phyloP scores from a whole-genome alignment of 2,329 filamentous ascomycete genomes.

The Xylaria sp. region DNA sequence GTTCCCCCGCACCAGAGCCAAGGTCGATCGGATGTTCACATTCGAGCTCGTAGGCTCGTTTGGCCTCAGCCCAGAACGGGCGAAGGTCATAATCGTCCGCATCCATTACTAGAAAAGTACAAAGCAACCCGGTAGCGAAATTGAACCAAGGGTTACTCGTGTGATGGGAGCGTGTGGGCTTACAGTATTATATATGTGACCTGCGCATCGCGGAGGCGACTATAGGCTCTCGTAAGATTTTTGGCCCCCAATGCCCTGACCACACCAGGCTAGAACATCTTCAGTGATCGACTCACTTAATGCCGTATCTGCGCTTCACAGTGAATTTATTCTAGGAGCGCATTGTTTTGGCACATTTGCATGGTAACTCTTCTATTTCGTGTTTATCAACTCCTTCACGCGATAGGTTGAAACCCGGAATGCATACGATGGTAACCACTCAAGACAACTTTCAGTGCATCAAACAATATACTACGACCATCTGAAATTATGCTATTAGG shows the following conservation, averaged over 20 bases:
- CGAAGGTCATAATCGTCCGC: slow-evolving; percentile 15
- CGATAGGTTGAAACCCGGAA: neutral
- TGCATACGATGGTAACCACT: neutral
- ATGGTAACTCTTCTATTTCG: neutral
- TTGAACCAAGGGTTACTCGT: neutral
- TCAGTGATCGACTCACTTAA: neutral
- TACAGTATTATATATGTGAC: neutral
- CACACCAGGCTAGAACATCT: neutral
- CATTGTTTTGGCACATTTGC: neutral
- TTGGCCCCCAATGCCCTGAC: neutral
- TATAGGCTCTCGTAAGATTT: neutral
- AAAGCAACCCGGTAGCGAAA: neutral
- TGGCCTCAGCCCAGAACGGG: slow-evolving; percentile 23
- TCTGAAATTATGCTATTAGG: neutral
- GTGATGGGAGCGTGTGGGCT: neutral
- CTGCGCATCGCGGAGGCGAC: neutral
- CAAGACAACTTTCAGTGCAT: neutral
- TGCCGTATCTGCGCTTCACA: neutral
- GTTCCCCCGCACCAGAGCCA: neutral
- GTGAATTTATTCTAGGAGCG: neutral
- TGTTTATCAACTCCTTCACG: neutral
- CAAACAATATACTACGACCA: neutral
- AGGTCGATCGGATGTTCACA: slow-evolving; percentile 16
- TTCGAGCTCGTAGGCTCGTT: slow-evolving; percentile 20
- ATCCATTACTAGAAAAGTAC: slow-evolving; percentile 1